Conservation (phyloP, 257 asterid genomes). For the Solanum neorickii region DNA sequence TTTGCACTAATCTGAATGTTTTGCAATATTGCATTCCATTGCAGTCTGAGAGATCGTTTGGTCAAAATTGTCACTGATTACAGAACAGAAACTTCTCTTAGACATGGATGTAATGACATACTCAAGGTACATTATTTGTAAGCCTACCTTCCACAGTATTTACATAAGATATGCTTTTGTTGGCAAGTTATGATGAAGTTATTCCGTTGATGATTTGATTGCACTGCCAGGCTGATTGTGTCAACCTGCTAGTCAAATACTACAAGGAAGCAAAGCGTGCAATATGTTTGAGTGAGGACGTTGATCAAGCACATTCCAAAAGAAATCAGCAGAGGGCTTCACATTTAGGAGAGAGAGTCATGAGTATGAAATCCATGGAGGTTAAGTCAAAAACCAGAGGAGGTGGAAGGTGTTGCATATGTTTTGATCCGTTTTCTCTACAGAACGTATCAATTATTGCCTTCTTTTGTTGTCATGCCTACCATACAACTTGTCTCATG, state of each 20-base stretch:
- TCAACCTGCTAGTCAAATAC: constrained; percentile 72
- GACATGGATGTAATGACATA: constrained; percentile 91
- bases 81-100: constrained; percentile 90
- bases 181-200: neutral
- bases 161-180: neutral
- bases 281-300: constrained; percentile 67
- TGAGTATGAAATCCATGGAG: constrained; percentile 41
- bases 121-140: constrained; percentile 50
- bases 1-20: neutral
- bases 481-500: constrained; percentile 70
- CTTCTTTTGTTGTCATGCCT: constrained; percentile 95
- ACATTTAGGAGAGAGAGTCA: constrained; percentile 30
- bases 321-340: constrained; percentile 27
- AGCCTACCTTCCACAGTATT: neutral
- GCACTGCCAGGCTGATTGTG: constrained; percentile 73
- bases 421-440: constrained; percentile 81
- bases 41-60: constrained; percentile 89
- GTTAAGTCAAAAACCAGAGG: constrained; percentile 77
- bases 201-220: neutral
- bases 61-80: constrained; percentile 94
- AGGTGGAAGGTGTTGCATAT: constrained; percentile 88
- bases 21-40: constrained; percentile 11
- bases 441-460: constrained; percentile 50
- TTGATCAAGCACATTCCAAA: constrained; percentile 42
- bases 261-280: constrained; percentile 91